Conservation (phyloP, 768 basidiomycete genomes). For the Coprinopsis strossmayeri region DNA sequence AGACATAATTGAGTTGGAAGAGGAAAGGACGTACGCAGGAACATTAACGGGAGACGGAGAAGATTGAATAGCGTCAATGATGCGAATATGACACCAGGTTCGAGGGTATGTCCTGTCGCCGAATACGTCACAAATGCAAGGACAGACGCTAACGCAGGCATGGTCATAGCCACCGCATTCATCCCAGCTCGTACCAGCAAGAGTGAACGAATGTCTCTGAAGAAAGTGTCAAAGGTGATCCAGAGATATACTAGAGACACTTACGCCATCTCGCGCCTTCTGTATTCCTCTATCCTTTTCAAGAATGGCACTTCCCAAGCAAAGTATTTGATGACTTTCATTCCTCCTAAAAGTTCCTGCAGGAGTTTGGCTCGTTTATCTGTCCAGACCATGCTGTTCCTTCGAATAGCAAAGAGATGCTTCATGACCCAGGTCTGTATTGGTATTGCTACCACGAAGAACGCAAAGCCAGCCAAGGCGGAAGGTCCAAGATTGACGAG, state of each 20-base stretch:
- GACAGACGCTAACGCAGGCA: slow-evolving; percentile 78
- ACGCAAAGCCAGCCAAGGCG: slow-evolving; percentile 45
- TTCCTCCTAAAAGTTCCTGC: slow-evolving; percentile 84
- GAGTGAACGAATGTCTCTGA: slow-evolving; percentile 59
- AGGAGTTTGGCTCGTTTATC: slow-evolving; percentile 86
- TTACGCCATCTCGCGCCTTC: slow-evolving; percentile 65
- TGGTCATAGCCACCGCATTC: slow-evolving; percentile 61
- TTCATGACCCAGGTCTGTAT: slow-evolving; percentile 71
- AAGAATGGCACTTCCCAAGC: slow-evolving; percentile 85
- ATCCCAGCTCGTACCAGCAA: slow-evolving; percentile 60
- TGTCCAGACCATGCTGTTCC: slow-evolving; percentile 80
- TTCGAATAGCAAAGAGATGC: slow-evolving; percentile 57
- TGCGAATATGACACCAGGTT: slow-evolving; percentile 73
- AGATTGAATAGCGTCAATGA: slow-evolving; percentile 84
- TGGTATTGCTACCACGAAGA: slow-evolving; percentile 68
- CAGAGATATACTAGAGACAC: slow-evolving; percentile 11
- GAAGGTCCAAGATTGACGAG: slow-evolving; percentile 66
- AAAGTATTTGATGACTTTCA: slow-evolving; percentile 92
- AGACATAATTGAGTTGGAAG: slow-evolving; percentile 10
- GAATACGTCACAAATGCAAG: slow-evolving; percentile 73
- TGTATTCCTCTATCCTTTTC: slow-evolving; percentile 59
- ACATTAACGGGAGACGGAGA: slow-evolving; percentile 75
- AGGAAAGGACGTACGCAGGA: slow-evolving; percentile 39
- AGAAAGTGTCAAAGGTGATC: slow-evolving; percentile 1
- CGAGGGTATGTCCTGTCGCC: slow-evolving; percentile 56